Conservation (phyloP, 306 rosid genomes). For the Quercus wislizeni region DNA sequence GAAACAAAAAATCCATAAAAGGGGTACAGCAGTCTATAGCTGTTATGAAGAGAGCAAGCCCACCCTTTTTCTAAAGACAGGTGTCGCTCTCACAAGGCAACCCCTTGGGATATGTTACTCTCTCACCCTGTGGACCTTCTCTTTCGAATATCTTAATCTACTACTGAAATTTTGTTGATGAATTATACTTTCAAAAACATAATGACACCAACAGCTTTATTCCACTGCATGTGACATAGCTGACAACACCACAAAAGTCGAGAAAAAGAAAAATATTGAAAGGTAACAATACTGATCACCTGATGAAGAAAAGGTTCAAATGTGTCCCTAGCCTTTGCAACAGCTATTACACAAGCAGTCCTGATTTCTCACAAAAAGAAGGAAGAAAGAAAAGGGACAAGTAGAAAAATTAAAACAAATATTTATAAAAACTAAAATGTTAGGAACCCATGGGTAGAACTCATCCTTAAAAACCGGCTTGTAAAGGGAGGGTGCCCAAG, state of each 20-base stretch:
- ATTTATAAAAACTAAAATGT: neutral
- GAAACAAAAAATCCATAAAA: neutral
- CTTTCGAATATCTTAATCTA: too few relatives aligned
- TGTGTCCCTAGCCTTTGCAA: constrained; percentile 93
- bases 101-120: too few relatives aligned
- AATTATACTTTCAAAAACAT: neutral
- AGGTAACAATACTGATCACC: constrained; percentile 41
- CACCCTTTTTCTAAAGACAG: neutral
- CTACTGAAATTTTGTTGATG: neutral
- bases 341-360: constrained; percentile 98
- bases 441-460: too few relatives aligned
- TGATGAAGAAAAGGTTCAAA: constrained; percentile 96
- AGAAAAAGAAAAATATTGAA: constrained; percentile 6
- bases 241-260: neutral
- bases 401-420: neutral
- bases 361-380: constrained; percentile 40
- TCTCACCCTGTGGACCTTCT: too few relatives aligned
- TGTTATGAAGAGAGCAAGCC: neutral
- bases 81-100: neutral
- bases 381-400: neutral
- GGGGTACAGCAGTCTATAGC: neutral
- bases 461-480: too few relatives aligned
- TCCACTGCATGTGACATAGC: neutral
- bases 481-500: too few relatives aligned
- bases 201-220: neutral